phyloP scores from a whole-genome alignment of 2,329 filamentous ascomycete genomes.

The Aureobasidium sp. region DNA sequence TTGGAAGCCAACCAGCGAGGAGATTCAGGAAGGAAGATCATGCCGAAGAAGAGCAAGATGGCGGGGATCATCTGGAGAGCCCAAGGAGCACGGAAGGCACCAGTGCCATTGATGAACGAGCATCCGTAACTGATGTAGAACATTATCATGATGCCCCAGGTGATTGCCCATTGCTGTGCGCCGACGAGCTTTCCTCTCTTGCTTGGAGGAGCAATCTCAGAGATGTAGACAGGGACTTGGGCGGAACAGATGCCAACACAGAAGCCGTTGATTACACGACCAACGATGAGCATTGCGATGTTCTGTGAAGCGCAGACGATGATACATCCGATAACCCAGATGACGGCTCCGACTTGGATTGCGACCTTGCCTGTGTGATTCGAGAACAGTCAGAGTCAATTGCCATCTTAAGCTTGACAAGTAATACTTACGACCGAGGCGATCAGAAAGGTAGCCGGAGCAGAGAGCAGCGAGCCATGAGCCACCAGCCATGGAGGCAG shows the following conservation, averaged over 20 bases:
- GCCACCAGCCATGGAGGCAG: slow-evolving; percentile 63
- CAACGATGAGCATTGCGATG: slow-evolving; percentile 64
- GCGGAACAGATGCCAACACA: slow-evolving; percentile 67
- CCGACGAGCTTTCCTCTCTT: slow-evolving; percentile 61
- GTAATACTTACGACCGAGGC: slow-evolving; percentile 42
- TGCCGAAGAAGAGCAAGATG: slow-evolving; percentile 38
- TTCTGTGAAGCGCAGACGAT: slow-evolving; percentile 59
- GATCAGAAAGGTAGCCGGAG: slow-evolving; percentile 55
- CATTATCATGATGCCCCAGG: slow-evolving; percentile 57
- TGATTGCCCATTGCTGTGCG: slow-evolving; percentile 68
- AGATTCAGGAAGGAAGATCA: slow-evolving; percentile 42
- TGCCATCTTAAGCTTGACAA: slow-evolving; percentile 34
- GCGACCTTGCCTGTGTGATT: neutral
- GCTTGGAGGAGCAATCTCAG: slow-evolving; percentile 54
- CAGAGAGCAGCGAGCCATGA: slow-evolving; percentile 59
- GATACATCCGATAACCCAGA: slow-evolving; percentile 53
- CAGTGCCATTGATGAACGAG: slow-evolving; percentile 51
- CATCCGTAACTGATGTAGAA: slow-evolving; percentile 61
- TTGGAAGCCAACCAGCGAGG: slow-evolving; percentile 42
- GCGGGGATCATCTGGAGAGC: slow-evolving; percentile 43
- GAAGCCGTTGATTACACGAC: slow-evolving; percentile 64
- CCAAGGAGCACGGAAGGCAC: slow-evolving; percentile 59
- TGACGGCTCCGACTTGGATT: slow-evolving; percentile 18
- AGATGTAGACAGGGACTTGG: slow-evolving; percentile 63
- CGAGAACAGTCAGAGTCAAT: neutral